A percentile compares a stretch with the other conserved stretches of the same genome.
Evolutionary conservation across 805 yeast species (phyloP).

Genomic region (Jamesozyma lodderae): DNA sequence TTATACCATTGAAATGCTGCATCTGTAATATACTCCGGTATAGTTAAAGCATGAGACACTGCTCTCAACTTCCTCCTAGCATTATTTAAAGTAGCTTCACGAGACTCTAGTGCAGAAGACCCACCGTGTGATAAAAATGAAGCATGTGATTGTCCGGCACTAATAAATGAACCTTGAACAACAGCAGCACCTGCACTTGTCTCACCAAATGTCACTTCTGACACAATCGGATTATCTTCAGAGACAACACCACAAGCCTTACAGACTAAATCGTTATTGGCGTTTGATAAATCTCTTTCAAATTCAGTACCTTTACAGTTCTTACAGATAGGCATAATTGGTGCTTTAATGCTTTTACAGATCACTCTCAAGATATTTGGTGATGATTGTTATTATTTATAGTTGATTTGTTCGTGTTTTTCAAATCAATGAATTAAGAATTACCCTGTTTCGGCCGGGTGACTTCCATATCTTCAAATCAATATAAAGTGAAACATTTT

Average conservation of each 20-base stretch:
- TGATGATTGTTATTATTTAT: too few species aligned
- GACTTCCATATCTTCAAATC: too few species aligned
- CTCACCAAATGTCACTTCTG: conserved; percentile 93
- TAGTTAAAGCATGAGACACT: conserved; percentile 67
- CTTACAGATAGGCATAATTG: conserved; percentile 30
- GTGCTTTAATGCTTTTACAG: not conserved
- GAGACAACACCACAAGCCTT: conserved; percentile 74
- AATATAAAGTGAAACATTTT: too few species aligned
- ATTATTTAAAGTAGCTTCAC: conserved; percentile 82
- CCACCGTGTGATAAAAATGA: conserved; percentile 47
- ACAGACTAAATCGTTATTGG: conserved; percentile 75
- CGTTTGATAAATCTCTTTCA: conserved; percentile 43
- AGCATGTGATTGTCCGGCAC: conserved; percentile 76
- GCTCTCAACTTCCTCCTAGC: conserved; percentile 72
- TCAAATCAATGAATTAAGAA: too few species aligned
- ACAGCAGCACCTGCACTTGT: conserved; percentile 88
- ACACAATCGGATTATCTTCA: conserved; percentile 89
- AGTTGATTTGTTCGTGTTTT: too few species aligned
- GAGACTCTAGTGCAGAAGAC: conserved; percentile 67
- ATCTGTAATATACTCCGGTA: conserved; percentile 78
- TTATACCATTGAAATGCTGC: conserved; percentile 86
- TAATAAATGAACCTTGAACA: conserved; percentile 90
- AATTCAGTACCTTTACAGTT: conserved; percentile 48
- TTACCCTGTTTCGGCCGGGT: too few species aligned
- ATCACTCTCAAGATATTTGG: too few species aligned